Evolutionary conservation across 208 protist genomes (phyloP), one percentile per base, ranked within the genome.

Genomic region (Wallacemonas rigidus): DNA sequence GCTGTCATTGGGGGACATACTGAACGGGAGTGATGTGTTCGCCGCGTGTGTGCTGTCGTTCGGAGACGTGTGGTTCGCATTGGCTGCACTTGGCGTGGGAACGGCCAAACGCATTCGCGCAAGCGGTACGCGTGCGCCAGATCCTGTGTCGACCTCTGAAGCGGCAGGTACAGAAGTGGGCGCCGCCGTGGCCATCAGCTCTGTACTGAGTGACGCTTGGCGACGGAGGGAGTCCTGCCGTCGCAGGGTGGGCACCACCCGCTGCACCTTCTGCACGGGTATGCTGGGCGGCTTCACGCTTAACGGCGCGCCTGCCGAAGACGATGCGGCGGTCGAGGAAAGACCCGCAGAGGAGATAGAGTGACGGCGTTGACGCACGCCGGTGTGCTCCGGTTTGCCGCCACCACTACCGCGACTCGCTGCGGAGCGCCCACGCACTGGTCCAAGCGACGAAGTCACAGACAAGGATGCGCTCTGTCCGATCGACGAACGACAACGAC

Each of bases 201-300:
- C 60, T 6, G 60, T 44, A 6, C 7, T 53, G 40, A 65, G 6
- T 51, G 60, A 65, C 4, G 8, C 60, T 38, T 65, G 60, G 6
- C 60, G 60, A 8, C 60, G 60, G 12, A 65, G 60, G 3, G 60
- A 65, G 43, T 65, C 60, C 17, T 65, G 60, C 6, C 60, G 60
- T 3, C 60, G 60, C 60, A 65, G 43, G 2, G 60, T 65, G 36
- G 60, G 60, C n/a, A 65, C 15, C 15, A 65, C 60, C 36, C 43
- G 7, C 43, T 65, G 60, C 9, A 65, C 60, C 4, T 38, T 65
- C 60, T 65, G 60, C 41, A 51, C 60, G 41, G 60, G 60, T 35
- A 65, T 41, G 17, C 7, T n/a, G 15, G 41, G 41, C 8, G 60
- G 17, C 56, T 6, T 38, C 36, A 57, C 17, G 26, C 26, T 0